Conservation (phyloP, 2,329 filamentous ascomycete species). For the Calonectria hongkongensis region DNA sequence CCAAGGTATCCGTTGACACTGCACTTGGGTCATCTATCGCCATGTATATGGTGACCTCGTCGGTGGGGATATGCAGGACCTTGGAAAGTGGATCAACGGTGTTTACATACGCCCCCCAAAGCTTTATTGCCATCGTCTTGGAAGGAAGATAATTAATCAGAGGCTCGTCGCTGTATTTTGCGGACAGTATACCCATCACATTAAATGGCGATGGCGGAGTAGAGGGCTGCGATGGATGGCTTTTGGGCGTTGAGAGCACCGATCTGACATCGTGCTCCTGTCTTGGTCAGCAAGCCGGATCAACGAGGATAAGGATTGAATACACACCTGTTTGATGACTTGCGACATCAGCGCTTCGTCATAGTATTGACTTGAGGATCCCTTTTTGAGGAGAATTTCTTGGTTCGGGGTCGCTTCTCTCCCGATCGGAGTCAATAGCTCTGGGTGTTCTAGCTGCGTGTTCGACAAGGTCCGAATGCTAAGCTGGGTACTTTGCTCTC, state of each 20-base stretch:
- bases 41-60: slow-evolving; percentile 58
- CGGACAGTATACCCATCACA: slow-evolving; percentile 59
- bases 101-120: slow-evolving; percentile 58
- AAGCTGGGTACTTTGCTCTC: slow-evolving; percentile 23
- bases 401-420: slow-evolving; percentile 33
- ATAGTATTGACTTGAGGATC: slow-evolving; percentile 34
- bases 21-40: slow-evolving; percentile 55
- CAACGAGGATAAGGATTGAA: not conserved
- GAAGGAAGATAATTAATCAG: slow-evolving; percentile 52
- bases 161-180: slow-evolving; percentile 40
- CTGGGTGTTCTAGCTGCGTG: not conserved
- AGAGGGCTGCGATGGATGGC: not conserved
- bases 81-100: slow-evolving; percentile 56
- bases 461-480: slow-evolving; percentile 3
- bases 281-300: not conserved
- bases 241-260: not conserved
- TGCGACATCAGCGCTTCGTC: slow-evolving; percentile 2
- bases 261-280: slow-evolving; percentile 8
- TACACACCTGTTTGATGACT: slow-evolving; percentile 3
- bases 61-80: slow-evolving; percentile 55
- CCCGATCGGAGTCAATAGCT: not conserved
- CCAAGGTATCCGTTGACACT: slow-evolving; percentile 55
- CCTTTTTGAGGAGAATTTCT: slow-evolving; percentile 57
- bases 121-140: slow-evolving; percentile 52
- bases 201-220: slow-evolving; percentile 54